Conservation (phyloP, 441 rosid species). For the Kokia cookei region DNA sequence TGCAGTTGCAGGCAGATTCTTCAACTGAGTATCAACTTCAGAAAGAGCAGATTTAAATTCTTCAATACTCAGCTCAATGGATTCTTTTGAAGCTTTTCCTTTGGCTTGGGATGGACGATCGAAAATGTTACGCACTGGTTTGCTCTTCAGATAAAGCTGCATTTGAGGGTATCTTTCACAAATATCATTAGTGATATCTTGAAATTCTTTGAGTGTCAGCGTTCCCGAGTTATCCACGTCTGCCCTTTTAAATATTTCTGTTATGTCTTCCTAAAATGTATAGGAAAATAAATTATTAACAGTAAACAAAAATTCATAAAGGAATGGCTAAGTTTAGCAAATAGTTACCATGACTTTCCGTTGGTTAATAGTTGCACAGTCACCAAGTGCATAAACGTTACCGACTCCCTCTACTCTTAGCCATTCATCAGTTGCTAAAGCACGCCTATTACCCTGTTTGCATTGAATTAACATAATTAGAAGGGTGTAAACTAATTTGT, state of each 20-base stretch:
- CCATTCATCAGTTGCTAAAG: constrained; percentile 97
- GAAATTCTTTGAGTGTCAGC: constrained; percentile 72
- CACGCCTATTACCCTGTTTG: constrained; percentile 71
- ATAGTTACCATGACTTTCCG: constrained; percentile 82
- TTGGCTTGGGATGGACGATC: constrained; percentile 65
- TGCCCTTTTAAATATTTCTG: constrained; percentile 78
- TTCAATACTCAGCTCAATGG: constrained; percentile 68
- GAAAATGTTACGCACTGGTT: constrained; percentile 51
- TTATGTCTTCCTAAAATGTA: constrained; percentile 63
- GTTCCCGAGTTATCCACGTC: constrained; percentile 93
- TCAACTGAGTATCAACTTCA: constrained; percentile 83
- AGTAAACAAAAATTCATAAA: background rate
- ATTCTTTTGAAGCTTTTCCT: constrained; percentile 55
- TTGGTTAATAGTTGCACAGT: constrained; percentile 95
- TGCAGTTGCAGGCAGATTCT: constrained; percentile 93
- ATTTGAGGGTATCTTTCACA: constrained; percentile 93
- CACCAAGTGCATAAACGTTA: constrained; percentile 84
- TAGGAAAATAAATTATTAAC: background rate
- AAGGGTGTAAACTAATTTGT: background rate
- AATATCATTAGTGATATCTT: constrained; percentile 72
- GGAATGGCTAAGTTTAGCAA: background rate
- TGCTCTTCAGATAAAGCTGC: constrained; percentile 74
- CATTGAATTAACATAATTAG: background rate
- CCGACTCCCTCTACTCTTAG: constrained; percentile 76
- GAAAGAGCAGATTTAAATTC: constrained; percentile 78